Conservation (phyloP, 2,329 filamentous ascomycete genomes). For the Microdochium paspali region DNA sequence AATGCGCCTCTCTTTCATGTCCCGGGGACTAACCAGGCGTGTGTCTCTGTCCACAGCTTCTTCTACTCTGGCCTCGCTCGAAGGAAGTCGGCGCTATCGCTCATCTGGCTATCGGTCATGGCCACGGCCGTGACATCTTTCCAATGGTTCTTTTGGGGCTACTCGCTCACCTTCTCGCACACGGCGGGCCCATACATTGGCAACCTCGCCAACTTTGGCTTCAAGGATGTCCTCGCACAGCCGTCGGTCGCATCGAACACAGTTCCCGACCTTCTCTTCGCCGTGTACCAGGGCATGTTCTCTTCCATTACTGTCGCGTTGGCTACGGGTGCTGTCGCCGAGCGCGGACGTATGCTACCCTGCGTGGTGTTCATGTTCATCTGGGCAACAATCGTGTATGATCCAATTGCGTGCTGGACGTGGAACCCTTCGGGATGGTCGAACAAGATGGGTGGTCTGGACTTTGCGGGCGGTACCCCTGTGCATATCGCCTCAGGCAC, state of each 20-base stretch:
- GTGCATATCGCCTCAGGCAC: slow-evolving; percentile 81
- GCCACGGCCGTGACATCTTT: slow-evolving; percentile 74
- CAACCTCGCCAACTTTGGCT: slow-evolving; percentile 69
- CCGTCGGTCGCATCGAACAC: slow-evolving; percentile 65
- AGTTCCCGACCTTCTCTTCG: slow-evolving; percentile 77
- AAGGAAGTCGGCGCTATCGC: slow-evolving; percentile 77
- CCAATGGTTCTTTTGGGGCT: slow-evolving; percentile 95
- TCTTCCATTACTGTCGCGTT: slow-evolving; percentile 79
- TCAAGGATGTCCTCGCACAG: slow-evolving; percentile 63
- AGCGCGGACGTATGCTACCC: slow-evolving; percentile 80
- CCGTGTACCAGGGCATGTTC: slow-evolving; percentile 84
- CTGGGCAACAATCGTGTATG: slow-evolving; percentile 85
- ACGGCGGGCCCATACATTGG: slow-evolving; percentile 68
- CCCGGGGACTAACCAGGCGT: slow-evolving; percentile 1
- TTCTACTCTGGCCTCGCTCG: slow-evolving; percentile 89
- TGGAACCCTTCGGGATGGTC: slow-evolving; percentile 84
- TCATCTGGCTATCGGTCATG: slow-evolving; percentile 90
- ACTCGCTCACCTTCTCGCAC: slow-evolving; percentile 75
- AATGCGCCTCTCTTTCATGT: neutral
- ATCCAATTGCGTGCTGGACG: slow-evolving; percentile 90
- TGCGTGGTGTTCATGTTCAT: slow-evolving; percentile 89
- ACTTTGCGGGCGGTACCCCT: slow-evolving; percentile 84
- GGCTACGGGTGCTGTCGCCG: slow-evolving; percentile 75
- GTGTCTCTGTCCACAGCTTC: slow-evolving; percentile 40
- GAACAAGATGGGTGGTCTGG: slow-evolving; percentile 68